Conservation (phyloP, 768 basidiomycete species). For the Leccinum longicurvipes region DNA sequence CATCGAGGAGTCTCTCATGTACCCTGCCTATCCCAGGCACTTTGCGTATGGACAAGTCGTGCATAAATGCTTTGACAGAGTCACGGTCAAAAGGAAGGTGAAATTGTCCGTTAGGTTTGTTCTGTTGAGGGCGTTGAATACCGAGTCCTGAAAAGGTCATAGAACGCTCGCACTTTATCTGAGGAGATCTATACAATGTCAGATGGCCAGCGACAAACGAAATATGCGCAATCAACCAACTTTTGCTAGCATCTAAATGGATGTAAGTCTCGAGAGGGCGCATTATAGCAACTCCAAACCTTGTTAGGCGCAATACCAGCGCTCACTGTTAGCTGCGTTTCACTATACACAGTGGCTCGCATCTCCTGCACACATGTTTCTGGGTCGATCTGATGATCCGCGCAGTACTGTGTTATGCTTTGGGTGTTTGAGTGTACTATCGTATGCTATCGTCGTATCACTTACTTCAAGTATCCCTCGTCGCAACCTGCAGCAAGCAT, state of each 20-base stretch:
- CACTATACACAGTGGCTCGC: constrained; percentile 64
- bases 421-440: constrained; percentile 27
- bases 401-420: constrained; percentile 80
- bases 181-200: constrained; percentile 70
- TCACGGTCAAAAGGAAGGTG: constrained; percentile 62
- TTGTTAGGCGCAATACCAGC: constrained; percentile 96
- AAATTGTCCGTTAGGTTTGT: constrained; percentile 95
- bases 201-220: constrained; percentile 1
- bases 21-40: constrained; percentile 91
- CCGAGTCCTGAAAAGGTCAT: background rate
- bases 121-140: constrained; percentile 40
- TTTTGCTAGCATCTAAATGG: constrained; percentile 82
- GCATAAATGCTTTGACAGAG: constrained; percentile 73
- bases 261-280: constrained; percentile 16
- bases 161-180: constrained; percentile 58
- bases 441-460: constrained; percentile 4
- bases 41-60: constrained; percentile 77
- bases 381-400: constrained; percentile 57
- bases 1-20: constrained; percentile 81
- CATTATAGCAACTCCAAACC: constrained; percentile 43
- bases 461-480: constrained; percentile 89
- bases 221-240: constrained; percentile 44
- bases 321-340: constrained; percentile 86
- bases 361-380: constrained; percentile 79
- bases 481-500: constrained; percentile 80